Evolutionary conservation across 805 yeast genomes (phyloP).

Genomic region (Nakazawaea molendinolei): DNA sequence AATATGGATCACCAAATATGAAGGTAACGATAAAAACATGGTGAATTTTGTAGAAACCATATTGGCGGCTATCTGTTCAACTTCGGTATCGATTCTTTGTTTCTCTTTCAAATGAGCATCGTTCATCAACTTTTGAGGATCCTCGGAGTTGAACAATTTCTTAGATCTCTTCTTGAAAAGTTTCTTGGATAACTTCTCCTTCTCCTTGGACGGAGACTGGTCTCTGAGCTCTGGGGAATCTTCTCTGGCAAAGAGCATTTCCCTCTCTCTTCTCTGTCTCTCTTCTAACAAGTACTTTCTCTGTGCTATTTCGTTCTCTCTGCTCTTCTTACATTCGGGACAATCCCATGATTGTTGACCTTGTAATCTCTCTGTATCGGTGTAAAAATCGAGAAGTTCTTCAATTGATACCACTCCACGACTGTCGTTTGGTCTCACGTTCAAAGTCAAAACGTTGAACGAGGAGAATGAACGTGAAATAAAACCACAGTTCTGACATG

Average conservation of each 20-base stretch:
- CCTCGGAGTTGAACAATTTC: no score
- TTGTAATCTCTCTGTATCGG: conserved; percentile 56
- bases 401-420: conserved; percentile 38
- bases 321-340: conserved; percentile 51
- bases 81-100: conserved; percentile 9
- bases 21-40: conserved; percentile 28
- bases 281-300: conserved; percentile 13
- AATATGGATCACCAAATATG: conserved; percentile 25
- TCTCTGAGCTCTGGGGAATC: neutral
- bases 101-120: conserved; percentile 2
- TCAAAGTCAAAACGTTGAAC: conserved; percentile 56
- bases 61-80: conserved; percentile 17
- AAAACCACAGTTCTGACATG: conserved; percentile 60
- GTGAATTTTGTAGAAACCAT: conserved; percentile 23
- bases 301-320: conserved; percentile 14
- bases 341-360: conserved; percentile 83
- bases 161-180: no score
- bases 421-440: conserved; percentile 41
- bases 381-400: conserved; percentile 57
- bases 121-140: no score
- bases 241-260: neutral
- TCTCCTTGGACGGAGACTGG: neutral
- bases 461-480: conserved; percentile 54
- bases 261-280: neutral
- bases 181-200: no score